Percentiles rank a stretch among this genome's conserved stretches.
Evolutionary conservation across 805 yeast genomes (phyloP).

Genomic region (Yarrowia phangngaensis): DNA sequence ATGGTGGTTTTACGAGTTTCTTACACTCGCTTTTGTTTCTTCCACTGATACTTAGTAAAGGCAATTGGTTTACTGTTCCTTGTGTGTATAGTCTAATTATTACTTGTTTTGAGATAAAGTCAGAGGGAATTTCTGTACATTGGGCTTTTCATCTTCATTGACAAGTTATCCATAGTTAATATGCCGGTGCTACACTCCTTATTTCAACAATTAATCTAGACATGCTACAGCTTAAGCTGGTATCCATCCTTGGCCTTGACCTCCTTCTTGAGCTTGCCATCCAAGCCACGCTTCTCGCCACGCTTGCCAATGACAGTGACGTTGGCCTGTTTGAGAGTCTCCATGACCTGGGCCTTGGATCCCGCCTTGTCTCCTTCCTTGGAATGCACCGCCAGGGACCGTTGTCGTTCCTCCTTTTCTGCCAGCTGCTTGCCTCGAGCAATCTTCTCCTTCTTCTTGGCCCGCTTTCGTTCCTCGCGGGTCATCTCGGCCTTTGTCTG

Average conservation of each 20-base stretch:
- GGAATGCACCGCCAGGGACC: conserved; percentile 34
- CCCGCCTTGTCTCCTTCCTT: conserved; percentile 44
- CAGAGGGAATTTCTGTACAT: too few species aligned
- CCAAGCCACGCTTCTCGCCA: conserved; percentile 70
- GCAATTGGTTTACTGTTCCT: too few species aligned
- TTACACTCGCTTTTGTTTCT: too few species aligned
- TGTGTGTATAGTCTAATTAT: too few species aligned
- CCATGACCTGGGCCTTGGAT: conserved; percentile 60
- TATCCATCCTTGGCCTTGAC: conserved; percentile 35
- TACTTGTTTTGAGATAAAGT: too few species aligned
- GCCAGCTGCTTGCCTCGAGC: conserved; percentile 57
- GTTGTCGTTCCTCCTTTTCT: conserved; percentile 39
- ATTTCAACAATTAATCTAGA: conserved; percentile 1
- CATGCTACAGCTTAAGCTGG: background rate
- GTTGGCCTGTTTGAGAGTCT: conserved; percentile 71
- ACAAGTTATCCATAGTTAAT: too few species aligned
- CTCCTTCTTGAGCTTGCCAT: conserved; percentile 57
- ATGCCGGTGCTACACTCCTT: too few species aligned
- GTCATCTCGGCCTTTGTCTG: conserved; percentile 77
- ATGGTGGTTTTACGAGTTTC: too few species aligned
- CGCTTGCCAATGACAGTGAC: conserved; percentile 71
- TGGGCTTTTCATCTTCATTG: too few species aligned
- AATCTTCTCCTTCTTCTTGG: conserved; percentile 82
- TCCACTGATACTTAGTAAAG: too few species aligned
- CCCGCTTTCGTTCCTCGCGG: conserved; percentile 79